Evolutionary conservation across 495 filamentous ascomycete species (phyloP).

Genomic region (Delitschia confertaspora): DNA sequence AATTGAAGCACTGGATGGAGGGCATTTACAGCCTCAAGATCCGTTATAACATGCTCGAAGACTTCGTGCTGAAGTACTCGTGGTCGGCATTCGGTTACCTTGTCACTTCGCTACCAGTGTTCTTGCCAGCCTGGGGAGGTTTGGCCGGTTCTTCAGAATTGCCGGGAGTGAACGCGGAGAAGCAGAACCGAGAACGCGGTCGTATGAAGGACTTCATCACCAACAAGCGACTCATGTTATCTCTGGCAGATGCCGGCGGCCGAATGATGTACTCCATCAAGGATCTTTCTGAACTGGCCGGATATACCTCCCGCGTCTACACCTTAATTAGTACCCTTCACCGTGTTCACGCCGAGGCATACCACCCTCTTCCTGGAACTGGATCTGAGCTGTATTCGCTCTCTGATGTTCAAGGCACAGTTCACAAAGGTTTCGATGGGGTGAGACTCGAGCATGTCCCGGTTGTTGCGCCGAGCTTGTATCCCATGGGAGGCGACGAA

Average conservation of each 20-base stretch:
- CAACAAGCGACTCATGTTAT: slow-evolving; percentile 97
- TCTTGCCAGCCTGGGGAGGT: slow-evolving; percentile 91
- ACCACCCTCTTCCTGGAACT: slow-evolving; percentile 58
- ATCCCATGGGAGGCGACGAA: slow-evolving; percentile 79
- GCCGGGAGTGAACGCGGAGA: slow-evolving; percentile 34
- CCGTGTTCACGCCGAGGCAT: slow-evolving; percentile 81
- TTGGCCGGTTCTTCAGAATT: slow-evolving; percentile 62
- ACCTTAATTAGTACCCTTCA: slow-evolving; percentile 90
- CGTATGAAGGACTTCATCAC: slow-evolving; percentile 99
- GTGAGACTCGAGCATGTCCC: slow-evolving; percentile 90
- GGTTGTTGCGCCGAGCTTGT: slow-evolving; percentile 76
- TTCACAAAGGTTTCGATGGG: slow-evolving; percentile 89
- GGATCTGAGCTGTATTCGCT: slow-evolving; percentile 76
- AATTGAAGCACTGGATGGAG: slow-evolving; percentile 91
- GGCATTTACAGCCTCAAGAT: slow-evolving; percentile 93
- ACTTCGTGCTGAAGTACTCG: slow-evolving; percentile 95
- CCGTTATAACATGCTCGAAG: slow-evolving; percentile 96
- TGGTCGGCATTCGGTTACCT: slow-evolving; percentile 98
- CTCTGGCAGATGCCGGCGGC: slow-evolving; percentile 89
- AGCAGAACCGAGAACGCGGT: slow-evolving; percentile 54
- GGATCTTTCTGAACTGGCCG: slow-evolving; percentile 91
- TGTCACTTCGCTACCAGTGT: slow-evolving; percentile 83
- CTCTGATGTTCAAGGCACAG: slow-evolving; percentile 83
- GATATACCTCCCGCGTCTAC: slow-evolving; percentile 92
- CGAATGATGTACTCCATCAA: slow-evolving; percentile 99